A percentile compares a stretch with the other conserved stretches of the same genome.
Conservation (phyloP, 208 protist genomes). For the Wallacemonas sp. region DNA sequence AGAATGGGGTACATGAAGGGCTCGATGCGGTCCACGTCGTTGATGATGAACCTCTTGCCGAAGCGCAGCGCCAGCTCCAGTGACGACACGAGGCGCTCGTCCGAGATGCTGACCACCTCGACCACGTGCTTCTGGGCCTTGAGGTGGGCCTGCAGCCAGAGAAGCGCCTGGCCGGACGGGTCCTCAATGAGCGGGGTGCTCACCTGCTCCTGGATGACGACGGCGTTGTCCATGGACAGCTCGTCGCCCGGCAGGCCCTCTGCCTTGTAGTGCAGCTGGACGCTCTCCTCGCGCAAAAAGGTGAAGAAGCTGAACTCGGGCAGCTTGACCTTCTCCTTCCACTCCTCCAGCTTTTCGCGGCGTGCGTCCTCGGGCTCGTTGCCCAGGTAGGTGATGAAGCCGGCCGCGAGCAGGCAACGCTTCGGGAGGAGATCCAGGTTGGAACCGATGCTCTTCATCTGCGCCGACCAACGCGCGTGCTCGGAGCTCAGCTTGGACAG, state of each 20-base stretch:
- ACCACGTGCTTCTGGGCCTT: constrained; percentile 72
- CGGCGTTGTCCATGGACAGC: constrained; percentile 98
- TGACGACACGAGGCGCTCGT: constrained; percentile 93
- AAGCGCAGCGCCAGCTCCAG: constrained; percentile 98
- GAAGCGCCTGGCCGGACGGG: constrained; percentile 90
- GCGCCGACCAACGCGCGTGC: constrained; percentile 93
- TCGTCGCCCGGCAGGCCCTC: constrained; percentile 96
- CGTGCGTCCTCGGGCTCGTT: constrained; percentile 90
- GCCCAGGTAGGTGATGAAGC: constrained; percentile 95
- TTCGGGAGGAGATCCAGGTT: constrained; percentile 81
- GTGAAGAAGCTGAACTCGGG: constrained; percentile 89
- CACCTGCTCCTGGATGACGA: constrained; percentile 93
- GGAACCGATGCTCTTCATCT: constrained; percentile 77
- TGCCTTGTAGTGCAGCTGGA: constrained; percentile 95
- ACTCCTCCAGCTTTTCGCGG: constrained; percentile 60
- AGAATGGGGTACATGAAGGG: constrained; percentile 96
- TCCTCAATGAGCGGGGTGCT: constrained; percentile 96
- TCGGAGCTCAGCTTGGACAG: constrained; percentile 96
- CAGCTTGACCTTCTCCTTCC: constrained; percentile 82
- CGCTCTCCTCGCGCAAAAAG: constrained; percentile 95
- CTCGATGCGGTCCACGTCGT: constrained; percentile 96
- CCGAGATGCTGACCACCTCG: constrained; percentile 91
- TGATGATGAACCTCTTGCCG: constrained; percentile 98
- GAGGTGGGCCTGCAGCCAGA: constrained; percentile 93
- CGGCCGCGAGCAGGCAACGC: constrained; percentile 86